Evolutionary conservation across 2,329 filamentous ascomycete species (phyloP).

Genomic region (Penicillium sp.): DNA sequence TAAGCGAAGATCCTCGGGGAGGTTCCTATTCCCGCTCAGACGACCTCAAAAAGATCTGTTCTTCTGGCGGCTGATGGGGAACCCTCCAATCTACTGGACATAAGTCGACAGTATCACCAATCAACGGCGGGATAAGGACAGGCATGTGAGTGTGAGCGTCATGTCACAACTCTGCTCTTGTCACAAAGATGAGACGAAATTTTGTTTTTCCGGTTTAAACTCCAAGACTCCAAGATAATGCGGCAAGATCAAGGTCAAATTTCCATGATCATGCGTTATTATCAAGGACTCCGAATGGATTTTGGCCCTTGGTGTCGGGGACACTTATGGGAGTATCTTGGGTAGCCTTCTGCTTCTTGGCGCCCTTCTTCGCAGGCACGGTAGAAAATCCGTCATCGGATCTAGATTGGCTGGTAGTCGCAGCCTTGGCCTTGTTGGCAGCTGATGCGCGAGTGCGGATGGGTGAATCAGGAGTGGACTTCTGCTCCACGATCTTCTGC

Average conservation of each 20-base stretch:
- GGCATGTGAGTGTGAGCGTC: not conserved
- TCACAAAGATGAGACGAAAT: not conserved
- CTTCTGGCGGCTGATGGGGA: not conserved
- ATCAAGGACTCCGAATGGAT: conserved; percentile 35
- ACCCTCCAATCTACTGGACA: not conserved
- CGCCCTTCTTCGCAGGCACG: conserved; percentile 33
- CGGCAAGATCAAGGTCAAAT: not conserved
- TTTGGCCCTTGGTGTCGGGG: conserved; percentile 27
- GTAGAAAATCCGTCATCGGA: conserved; percentile 32
- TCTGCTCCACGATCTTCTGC: conserved; percentile 25
- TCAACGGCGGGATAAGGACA: not conserved
- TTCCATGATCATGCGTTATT: conserved; percentile 18
- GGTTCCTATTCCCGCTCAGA: not conserved
- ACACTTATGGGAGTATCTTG: conserved; percentile 9
- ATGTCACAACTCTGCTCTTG: not conserved
- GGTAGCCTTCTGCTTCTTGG: conserved; percentile 32
- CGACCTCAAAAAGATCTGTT: not conserved
- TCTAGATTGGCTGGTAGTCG: conserved; percentile 15
- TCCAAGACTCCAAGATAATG: conserved; percentile 14
- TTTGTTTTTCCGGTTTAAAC: not conserved
- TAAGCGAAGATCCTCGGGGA: not conserved
- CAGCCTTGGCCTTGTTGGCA: conserved; percentile 30
- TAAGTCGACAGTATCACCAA: not conserved
- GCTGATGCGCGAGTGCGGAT: conserved; percentile 33
- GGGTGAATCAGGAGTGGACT: conserved; percentile 26